Evolutionary conservation across 495 filamentous ascomycete genomes (phyloP).

Genomic region (Penicillium lagena): DNA sequence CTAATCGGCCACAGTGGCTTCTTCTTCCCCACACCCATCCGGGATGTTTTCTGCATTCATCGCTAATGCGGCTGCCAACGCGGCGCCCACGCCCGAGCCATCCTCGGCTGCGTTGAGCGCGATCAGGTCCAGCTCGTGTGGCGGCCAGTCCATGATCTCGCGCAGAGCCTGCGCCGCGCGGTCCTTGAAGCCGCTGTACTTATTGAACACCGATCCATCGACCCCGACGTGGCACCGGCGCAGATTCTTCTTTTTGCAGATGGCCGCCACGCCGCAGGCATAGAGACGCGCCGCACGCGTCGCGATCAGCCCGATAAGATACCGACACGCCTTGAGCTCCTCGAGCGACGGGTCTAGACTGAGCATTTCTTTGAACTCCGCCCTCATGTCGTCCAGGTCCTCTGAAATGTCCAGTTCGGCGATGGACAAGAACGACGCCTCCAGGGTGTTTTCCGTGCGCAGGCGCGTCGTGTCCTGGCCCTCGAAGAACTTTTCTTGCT

Average conservation of each 20-base stretch:
- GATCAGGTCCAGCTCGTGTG: constrained; percentile 13
- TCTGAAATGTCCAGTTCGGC: constrained; percentile 65
- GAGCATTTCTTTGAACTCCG: constrained; percentile 65
- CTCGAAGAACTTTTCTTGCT: constrained; percentile 23
- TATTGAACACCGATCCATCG: constrained; percentile 89
- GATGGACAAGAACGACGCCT: constrained; percentile 72
- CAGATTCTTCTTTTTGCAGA: constrained; percentile 81
- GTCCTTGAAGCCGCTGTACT: constrained; percentile 83
- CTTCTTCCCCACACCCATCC: background rate
- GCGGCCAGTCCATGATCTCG: constrained; percentile 26
- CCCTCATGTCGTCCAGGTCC: constrained; percentile 66
- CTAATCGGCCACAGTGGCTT: background rate
- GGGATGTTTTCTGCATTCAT: constrained; percentile 2
- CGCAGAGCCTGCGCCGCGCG: constrained; percentile 74
- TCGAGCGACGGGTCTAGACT: constrained; percentile 54
- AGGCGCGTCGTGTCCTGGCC: constrained; percentile 48
- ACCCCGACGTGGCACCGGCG: constrained; percentile 81
- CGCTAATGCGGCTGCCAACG: constrained; percentile 19
- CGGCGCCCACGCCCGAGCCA: constrained; percentile 27
- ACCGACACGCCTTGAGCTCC: constrained; percentile 73
- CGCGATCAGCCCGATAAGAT: constrained; percentile 77
- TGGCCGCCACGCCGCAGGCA: constrained; percentile 84
- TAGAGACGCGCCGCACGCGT: constrained; percentile 85
- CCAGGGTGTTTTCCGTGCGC: constrained; percentile 65
- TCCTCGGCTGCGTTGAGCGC: constrained; percentile 21